Base-by-base conservation (phyloP, 1,284 basidiomycete species). In the Leccinum pallidistipes region DNA sequence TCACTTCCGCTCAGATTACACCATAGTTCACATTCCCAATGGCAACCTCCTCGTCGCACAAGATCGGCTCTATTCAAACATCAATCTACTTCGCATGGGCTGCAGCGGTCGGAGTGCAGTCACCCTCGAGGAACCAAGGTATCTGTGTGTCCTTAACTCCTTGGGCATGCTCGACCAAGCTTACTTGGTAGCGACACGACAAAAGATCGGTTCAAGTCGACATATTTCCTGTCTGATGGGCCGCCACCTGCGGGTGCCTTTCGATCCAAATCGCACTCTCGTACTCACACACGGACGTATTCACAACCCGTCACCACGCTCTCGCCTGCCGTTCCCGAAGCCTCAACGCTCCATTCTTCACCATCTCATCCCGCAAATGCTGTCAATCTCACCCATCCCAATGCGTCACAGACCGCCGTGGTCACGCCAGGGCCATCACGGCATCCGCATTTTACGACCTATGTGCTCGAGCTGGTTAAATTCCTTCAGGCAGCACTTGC, bases 1-100 rank as follows among this genome's bases (percentile, higher is more conserved):
- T 51, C 87, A 90, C 75, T 93, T 93, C 72, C 24, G 24, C n/a
- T n/a, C n/a, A n/a, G 91, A 93, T 77, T 90, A 86, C 70, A 90
- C 89, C 58, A 90, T 92, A 62, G 87, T 93, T 21, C 85, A 83
- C 61, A 85, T 93, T 59, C 90, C 90, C 0, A 76, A 80, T 55
- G 91, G 91, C 31, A 80, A 87, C 70, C 89, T 87, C 72, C 77
- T 84, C 21, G 79, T 81, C 32, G 78, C 81, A 36, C 81, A 81
- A 62, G 83, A 88, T 63, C 85, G 85, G 62, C 81, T 93, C 31
- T 91, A 89, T 72, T 81, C 86, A 53, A 93, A 93, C 68, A 90
- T 92, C 65, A 88, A 88, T 70, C 78, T 93, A 16, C 80, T 91
- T 50, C 83, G 91, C 16, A 87, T 91, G 83, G 90, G 90, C 3